A percentile compares a stretch with the other conserved stretches of the same genome.
These are phyloP conservation scores for Acanthamoeba sp. DNA, from an alignment of 208 protist species.

Conservation along the genomic window DNA sequence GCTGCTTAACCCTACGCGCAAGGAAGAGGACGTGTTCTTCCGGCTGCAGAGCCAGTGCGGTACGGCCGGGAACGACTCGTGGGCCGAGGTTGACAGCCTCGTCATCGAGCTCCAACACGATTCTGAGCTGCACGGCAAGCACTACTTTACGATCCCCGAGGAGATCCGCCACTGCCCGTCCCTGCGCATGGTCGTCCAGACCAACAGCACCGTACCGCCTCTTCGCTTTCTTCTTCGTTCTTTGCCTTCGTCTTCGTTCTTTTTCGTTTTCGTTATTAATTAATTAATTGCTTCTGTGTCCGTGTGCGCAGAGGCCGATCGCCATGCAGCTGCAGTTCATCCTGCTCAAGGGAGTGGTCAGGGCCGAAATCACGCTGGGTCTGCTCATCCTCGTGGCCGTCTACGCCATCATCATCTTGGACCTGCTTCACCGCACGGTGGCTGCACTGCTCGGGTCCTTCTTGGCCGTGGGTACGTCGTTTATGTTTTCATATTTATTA, in stretches of 20 bases:
- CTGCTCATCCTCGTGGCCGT: constrained; percentile 84
- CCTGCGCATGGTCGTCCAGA: constrained; percentile 17
- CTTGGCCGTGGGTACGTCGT: constrained; percentile 71
- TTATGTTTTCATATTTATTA: constrained; percentile 1
- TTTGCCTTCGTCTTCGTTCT: background rate
- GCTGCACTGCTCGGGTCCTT: constrained; percentile 86
- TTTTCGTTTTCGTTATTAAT: constrained; percentile 15
- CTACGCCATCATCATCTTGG: constrained; percentile 87
- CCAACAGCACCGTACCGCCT: constrained; percentile 41
- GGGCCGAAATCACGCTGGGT: constrained; percentile 81
- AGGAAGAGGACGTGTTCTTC: background rate
- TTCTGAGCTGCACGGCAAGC: constrained; percentile 5
- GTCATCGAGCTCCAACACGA: background rate
- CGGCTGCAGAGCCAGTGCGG: background rate
- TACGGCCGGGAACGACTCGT: background rate
- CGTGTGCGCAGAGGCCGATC: background rate
- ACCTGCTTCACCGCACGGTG: constrained; percentile 86
- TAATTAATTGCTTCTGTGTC: background rate
- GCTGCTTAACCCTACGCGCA: background rate
- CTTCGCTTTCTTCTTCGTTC: background rate
- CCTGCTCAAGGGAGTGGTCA: constrained; percentile 1
- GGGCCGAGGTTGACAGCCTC: background rate
- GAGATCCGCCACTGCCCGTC: background rate
- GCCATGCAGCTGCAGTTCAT: constrained; percentile 46
- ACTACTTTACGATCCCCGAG: constrained; percentile 34